phyloP scores from a whole-genome alignment of 2,329 filamentous ascomycete genomes.

The Aspergillus pseudoglaucus region DNA sequence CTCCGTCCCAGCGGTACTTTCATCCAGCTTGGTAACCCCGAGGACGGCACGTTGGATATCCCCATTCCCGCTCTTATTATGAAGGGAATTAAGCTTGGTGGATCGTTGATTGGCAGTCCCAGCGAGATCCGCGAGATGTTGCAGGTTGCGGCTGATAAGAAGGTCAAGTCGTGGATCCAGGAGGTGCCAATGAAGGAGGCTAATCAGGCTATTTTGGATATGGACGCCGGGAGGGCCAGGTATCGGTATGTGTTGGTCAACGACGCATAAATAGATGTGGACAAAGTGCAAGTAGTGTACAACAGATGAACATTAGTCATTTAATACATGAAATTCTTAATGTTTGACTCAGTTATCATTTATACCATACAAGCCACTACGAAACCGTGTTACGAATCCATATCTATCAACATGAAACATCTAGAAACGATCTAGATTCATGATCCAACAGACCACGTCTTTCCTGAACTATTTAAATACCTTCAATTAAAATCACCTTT shows the following conservation, averaged over 20 bases:
- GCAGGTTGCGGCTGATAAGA: conserved; percentile 34
- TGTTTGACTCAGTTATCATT: too few relatives aligned
- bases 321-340: too few relatives aligned
- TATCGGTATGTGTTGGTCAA: conserved; percentile 44
- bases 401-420: too few relatives aligned
- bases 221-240: conserved; percentile 39
- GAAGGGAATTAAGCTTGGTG: conserved; percentile 46
- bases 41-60: conserved; percentile 49
- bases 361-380: too few relatives aligned
- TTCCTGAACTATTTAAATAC: too few relatives aligned
- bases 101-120: conserved; percentile 38
- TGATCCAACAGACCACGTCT: too few relatives aligned
- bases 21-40: conserved; percentile 61
- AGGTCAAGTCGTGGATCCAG: conserved; percentile 37
- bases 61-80: conserved; percentile 51
- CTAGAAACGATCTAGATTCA: too few relatives aligned
- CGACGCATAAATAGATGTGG: conserved; percentile 14
- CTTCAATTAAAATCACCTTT: too few relatives aligned
- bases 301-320: background rate
- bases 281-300: conserved; percentile 1
- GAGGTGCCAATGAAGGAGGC: conserved; percentile 38
- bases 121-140: conserved; percentile 41
- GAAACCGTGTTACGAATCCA: too few relatives aligned
- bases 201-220: conserved; percentile 39
- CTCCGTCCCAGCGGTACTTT: conserved; percentile 54